Percentiles rank a stretch among this genome's conserved stretches.
Evolutionary conservation across 2,329 filamentous ascomycete genomes (phyloP).

Genomic region (Alternaria sp.): DNA sequence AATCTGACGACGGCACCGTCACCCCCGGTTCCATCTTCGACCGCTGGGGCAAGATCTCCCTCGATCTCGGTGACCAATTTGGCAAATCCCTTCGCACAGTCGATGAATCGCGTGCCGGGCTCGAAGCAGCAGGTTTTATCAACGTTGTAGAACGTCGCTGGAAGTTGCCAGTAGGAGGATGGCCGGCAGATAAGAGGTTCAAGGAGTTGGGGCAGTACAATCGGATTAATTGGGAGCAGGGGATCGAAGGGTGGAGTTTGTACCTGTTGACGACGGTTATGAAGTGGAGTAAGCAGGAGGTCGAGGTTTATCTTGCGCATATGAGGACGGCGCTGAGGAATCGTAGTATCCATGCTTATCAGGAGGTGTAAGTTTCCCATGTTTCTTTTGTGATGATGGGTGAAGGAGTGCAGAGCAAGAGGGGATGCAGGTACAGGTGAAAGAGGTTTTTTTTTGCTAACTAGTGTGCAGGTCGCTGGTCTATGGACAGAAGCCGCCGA

Average conservation of each 20-base stretch:
- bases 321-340: conserved; percentile 37
- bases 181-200: conserved; percentile 50
- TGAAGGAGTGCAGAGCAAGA: background rate
- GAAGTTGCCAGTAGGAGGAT: conserved; percentile 45
- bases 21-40: conserved; percentile 28
- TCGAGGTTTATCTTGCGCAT: conserved; percentile 52
- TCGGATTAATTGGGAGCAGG: conserved; percentile 37
- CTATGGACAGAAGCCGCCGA: conserved; percentile 28
- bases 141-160: conserved; percentile 58
- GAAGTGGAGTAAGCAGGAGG: conserved; percentile 55
- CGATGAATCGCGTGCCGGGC: conserved; percentile 50
- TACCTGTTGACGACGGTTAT: conserved; percentile 29
- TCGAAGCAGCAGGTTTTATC: conserved; percentile 63
- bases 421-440: too few relatives aligned
- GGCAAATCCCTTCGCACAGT: conserved; percentile 50
- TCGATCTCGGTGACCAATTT: conserved; percentile 41
- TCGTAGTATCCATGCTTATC: conserved; percentile 40
- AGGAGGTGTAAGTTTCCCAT: conserved; percentile 28
- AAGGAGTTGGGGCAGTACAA: conserved; percentile 59
- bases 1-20: conserved; percentile 40
- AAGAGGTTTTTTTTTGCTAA: background rate
- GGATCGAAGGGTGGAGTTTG: conserved; percentile 39
- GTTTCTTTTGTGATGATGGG: background rate
- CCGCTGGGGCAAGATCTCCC: conserved; percentile 36
- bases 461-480: conserved; percentile 20